Evolutionary conservation across 257 asterid genomes (phyloP), one percentile per base, ranked within the genome.

Genomic region (Petunia secreta): DNA sequence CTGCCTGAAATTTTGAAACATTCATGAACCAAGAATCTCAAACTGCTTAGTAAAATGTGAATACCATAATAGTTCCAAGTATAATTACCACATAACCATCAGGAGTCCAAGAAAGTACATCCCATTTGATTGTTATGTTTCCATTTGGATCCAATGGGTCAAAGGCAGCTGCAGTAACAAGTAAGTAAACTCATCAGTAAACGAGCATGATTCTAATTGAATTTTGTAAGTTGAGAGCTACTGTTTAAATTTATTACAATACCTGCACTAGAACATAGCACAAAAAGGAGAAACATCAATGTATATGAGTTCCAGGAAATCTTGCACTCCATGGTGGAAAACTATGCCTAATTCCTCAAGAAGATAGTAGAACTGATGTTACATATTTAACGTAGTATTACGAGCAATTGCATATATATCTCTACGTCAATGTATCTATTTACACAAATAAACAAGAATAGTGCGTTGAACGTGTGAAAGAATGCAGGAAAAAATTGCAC

Each of bases 81-180:
- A 39, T 48, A 54, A 14, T 60, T 39, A 82, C 85, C 37, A 82
- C 80, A 63, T 83, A 83, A 38, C 86, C 86, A 83, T 83, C 83
- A 34, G 81, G 80, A 8, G 68, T 83, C 86, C 86, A 79, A 64
- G 69, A 54, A 1, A 79, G 4, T 59, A 83, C 60, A 38, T 80
- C 86, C 84, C 83, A 83, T 83, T 83, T 83, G 65, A 83, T 63
- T 10, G 86, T 83, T 40, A 79, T 64, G 8, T 83, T 83, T 14
- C 83, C 83, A 2, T 43, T 83, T 1, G 83, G 83, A 39, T 80
- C 81, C 16, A 83, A 38, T 43, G 84, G 7, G 38, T 80, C 84
- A 65, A 54, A 80, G 3, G 81, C 86, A 60, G 43, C 85, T 83
- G 79, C 48, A 48, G 1, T 71, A 2, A 34, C 8, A 71, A 48